These are phyloP conservation scores for Cyclocybe aegerita DNA, from an alignment of 768 basidiomycete genomes.

Conservation along the genomic window DNA sequence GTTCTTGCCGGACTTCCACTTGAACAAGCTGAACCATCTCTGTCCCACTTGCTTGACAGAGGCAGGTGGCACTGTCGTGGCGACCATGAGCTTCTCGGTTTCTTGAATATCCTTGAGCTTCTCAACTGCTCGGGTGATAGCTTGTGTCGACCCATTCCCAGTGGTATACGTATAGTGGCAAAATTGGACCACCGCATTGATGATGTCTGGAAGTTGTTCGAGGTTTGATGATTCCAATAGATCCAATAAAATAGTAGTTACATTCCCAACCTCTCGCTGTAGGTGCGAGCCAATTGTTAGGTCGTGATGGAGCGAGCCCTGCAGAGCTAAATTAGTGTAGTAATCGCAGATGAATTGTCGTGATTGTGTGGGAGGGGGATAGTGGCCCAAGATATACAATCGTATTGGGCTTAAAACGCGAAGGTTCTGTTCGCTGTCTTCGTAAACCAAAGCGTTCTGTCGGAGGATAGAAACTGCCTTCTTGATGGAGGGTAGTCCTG, in stretches of 20 bases:
- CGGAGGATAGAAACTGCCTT: conserved; percentile 24
- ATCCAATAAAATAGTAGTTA: conserved; percentile 21
- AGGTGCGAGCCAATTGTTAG: conserved; percentile 13
- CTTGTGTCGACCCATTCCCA: conserved; percentile 19
- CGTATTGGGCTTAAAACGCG: conserved; percentile 29
- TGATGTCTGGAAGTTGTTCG: conserved; percentile 12
- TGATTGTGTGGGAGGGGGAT: conserved; percentile 18
- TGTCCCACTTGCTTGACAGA: not conserved
- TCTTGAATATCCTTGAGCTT: not conserved
- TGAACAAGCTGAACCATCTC: not conserved
- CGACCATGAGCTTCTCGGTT: conserved; percentile 3
- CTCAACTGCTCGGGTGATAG: conserved; percentile 17
- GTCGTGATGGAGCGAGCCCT: conserved; percentile 10
- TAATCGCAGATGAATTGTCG: conserved; percentile 21
- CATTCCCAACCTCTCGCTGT: conserved; percentile 22
- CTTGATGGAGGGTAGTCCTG: conserved; percentile 17
- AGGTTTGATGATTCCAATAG: conserved; percentile 7
- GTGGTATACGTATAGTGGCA: conserved; percentile 23
- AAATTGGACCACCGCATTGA: conserved; percentile 21
- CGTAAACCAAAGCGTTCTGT: conserved; percentile 25
- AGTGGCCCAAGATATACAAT: conserved; percentile 19
- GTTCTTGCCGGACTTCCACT: not conserved
- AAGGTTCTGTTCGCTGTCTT: conserved; percentile 17
- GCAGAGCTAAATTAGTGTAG: conserved; percentile 18
- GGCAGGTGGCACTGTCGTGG: not conserved